These are phyloP conservation scores for Neurospora pannonica DNA, from an alignment of 495 filamentous ascomycete genomes.

Conservation along the genomic window DNA sequence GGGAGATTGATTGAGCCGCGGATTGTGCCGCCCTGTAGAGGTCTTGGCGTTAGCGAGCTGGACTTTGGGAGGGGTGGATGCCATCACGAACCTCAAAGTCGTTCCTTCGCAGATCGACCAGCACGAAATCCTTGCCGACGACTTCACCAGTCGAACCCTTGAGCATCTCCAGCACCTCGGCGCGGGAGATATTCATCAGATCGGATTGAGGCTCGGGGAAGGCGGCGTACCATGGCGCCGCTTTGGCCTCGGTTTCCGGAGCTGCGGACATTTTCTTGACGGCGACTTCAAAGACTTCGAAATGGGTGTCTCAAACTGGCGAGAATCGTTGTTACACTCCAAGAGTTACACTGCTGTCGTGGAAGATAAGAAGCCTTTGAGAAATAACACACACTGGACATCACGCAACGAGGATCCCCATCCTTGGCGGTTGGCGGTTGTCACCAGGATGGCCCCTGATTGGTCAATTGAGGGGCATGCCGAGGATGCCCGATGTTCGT, in stretches of 20 bases:
- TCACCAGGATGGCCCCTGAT: not conserved
- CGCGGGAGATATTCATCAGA: slow-evolving; percentile 17
- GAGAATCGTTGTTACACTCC: not conserved
- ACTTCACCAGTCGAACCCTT: not conserved
- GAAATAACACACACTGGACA: not conserved
- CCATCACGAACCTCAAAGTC: slow-evolving; percentile 47
- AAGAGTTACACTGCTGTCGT: not conserved
- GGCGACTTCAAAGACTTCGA: not conserved
- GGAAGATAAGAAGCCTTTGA: not conserved
- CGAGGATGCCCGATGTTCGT: not conserved
- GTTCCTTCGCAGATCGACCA: slow-evolving; percentile 53
- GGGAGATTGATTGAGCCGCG: slow-evolving; percentile 60
- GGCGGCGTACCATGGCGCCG: slow-evolving; percentile 18
- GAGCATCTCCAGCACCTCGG: slow-evolving; percentile 19
- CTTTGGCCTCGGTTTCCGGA: not conserved
- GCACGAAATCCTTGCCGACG: slow-evolving; percentile 41
- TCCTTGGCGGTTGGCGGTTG: not conserved
- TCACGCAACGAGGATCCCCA: not conserved
- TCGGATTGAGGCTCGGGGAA: slow-evolving; percentile 16
- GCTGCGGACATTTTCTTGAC: not conserved
- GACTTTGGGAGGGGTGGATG: not conserved
- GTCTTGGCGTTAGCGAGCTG: not conserved
- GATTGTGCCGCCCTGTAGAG: slow-evolving; percentile 55
- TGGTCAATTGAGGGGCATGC: not conserved
- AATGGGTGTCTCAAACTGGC: not conserved